phyloP scores from a whole-genome alignment of 805 yeast genomes.

The Candida adriatica region DNA sequence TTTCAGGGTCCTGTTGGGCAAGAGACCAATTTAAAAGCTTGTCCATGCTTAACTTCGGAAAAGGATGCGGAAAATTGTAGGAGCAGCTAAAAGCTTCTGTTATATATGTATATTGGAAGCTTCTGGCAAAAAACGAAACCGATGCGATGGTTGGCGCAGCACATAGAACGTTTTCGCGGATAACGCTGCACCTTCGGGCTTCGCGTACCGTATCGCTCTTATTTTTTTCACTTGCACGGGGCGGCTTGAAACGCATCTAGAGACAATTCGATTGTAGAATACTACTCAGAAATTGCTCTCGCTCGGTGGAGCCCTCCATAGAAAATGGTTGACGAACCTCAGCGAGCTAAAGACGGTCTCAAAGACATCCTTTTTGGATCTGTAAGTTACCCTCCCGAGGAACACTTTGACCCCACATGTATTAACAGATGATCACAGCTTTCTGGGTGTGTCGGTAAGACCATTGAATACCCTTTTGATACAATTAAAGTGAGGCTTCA shows the following conservation, averaged over 20 bases:
- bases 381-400: slow-evolving; percentile 12
- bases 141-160: slow-evolving; percentile 3
- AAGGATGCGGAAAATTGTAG: neutral
- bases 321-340: slow-evolving; percentile 6
- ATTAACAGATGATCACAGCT: slow-evolving; percentile 9
- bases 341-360: slow-evolving; percentile 21
- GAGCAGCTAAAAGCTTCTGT: neutral
- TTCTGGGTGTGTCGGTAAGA: slow-evolving; percentile 78
- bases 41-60: slow-evolving; percentile 49
- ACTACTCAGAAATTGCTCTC: too few relatives aligned
- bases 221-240: too few relatives aligned
- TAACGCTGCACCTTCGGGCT: too few relatives aligned
- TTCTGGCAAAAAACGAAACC: slow-evolving; percentile 1
- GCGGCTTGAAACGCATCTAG: too few relatives aligned
- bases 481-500: slow-evolving; percentile 85
- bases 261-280: too few relatives aligned
- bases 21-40: slow-evolving; percentile 92
- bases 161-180: slow-evolving; percentile 4
- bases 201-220: too few relatives aligned
- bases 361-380: slow-evolving; percentile 33
- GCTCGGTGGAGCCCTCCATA: neutral
- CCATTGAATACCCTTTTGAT: slow-evolving; percentile 88
- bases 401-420: neutral
- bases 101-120: neutral
- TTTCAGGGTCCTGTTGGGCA: slow-evolving; percentile 68